Conservation (phyloP, 1,139 yeast genomes). For the Yamadazyma membranifaciens region DNA sequence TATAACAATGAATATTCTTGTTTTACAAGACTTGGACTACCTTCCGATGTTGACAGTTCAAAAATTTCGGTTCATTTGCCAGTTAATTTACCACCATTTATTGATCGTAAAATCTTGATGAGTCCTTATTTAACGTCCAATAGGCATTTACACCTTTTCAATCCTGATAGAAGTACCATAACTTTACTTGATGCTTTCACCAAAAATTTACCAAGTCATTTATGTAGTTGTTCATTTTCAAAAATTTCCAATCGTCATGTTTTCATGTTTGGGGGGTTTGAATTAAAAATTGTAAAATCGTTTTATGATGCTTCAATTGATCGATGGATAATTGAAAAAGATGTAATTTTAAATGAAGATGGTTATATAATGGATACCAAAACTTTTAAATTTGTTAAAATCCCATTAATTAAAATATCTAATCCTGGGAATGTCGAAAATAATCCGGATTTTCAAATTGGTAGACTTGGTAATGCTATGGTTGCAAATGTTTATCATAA, state of each 20-base stretch:
- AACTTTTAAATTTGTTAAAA: slow-evolving; percentile 31
- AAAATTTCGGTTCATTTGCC: slow-evolving; percentile 40
- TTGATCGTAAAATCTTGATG: slow-evolving; percentile 31
- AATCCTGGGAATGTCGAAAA: slow-evolving; percentile 9
- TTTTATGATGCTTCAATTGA: slow-evolving; percentile 23
- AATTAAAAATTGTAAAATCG: slow-evolving; percentile 24
- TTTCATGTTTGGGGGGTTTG: slow-evolving; percentile 45
- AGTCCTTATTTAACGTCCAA: slow-evolving; percentile 37
- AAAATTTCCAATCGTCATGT: slow-evolving; percentile 35
- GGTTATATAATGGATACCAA: slow-evolving; percentile 38
- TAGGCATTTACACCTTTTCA: slow-evolving; percentile 25
- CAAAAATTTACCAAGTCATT: slow-evolving; percentile 26
- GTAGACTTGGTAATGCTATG: slow-evolving; percentile 26
- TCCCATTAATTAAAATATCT: slow-evolving; percentile 21
- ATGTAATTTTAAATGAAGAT: slow-evolving; percentile 30
- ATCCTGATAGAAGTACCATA: slow-evolving; percentile 34
- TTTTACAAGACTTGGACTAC: slow-evolving; percentile 35
- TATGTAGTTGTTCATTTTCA: slow-evolving; percentile 29
- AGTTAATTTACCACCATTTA: slow-evolving; percentile 40
- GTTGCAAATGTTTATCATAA: slow-evolving; percentile 20
- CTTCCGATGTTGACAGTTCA: slow-evolving; percentile 27
- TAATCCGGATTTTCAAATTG: slow-evolving; percentile 16
- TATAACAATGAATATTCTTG: slow-evolving; percentile 18
- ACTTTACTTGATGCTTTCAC: slow-evolving; percentile 27
- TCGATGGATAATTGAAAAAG: slow-evolving; percentile 39